These are phyloP conservation scores for Kappamyces sp. DNA, from an alignment of 192 early-diverging fungal species.

Conservation along the genomic window DNA sequence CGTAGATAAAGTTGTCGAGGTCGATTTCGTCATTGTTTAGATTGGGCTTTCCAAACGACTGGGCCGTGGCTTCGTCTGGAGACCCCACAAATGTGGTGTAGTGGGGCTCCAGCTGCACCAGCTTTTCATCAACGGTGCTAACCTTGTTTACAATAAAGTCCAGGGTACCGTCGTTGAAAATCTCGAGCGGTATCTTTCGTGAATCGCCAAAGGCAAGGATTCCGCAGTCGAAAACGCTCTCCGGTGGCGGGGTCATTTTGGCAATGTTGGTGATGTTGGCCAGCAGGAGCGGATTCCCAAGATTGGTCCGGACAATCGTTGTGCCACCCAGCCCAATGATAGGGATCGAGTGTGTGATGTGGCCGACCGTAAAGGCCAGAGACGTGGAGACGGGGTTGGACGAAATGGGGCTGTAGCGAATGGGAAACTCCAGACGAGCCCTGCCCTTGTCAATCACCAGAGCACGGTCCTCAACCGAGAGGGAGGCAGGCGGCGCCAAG, in stretches of 20 bases:
- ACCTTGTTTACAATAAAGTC: conserved; percentile 33
- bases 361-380: conserved; percentile 19
- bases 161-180: conserved; percentile 39
- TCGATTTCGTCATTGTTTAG: conserved; percentile 10
- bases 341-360: conserved; percentile 23
- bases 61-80: neutral
- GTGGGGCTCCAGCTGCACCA: conserved; percentile 8
- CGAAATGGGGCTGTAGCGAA: no score
- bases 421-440: conserved; percentile 18
- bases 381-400: no score
- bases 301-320: conserved; percentile 25
- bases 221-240: conserved; percentile 39
- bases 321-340: conserved; percentile 33
- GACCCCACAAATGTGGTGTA: conserved; percentile 7
- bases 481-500: neutral
- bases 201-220: conserved; percentile 3
- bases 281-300: conserved; percentile 22
- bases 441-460: conserved; percentile 4
- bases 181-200: neutral
- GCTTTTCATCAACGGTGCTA: neutral
- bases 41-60: conserved; percentile 3
- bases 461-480: neutral
- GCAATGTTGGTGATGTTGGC: conserved; percentile 16
- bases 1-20: conserved; percentile 5
- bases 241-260: conserved; percentile 4